Percentiles rank a stretch among this genome's conserved stretches.
Evolutionary conservation across 2,329 filamentous ascomycete genomes (phyloP).

Genomic region (Pseudogymnoascus sp.): DNA sequence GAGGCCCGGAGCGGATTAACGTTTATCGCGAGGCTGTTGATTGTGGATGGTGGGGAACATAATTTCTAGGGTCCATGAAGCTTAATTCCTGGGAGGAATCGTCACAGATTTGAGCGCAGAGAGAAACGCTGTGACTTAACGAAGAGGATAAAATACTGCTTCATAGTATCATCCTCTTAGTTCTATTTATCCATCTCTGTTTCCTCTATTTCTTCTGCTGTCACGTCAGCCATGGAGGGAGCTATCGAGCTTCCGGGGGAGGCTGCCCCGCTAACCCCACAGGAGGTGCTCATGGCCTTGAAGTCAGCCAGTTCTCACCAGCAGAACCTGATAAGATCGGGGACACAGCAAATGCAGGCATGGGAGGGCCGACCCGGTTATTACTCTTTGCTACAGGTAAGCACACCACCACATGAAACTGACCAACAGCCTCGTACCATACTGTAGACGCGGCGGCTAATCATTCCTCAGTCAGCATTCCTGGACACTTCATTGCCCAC

Average conservation of each 20-base stretch:
- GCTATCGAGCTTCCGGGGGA: constrained; percentile 74
- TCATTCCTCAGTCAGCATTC: constrained; percentile 57
- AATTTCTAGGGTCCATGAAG: constrained; percentile 3
- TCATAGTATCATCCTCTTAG: neutral
- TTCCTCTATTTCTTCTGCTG: neutral
- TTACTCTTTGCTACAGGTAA: constrained; percentile 61
- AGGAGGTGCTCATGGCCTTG: constrained; percentile 57
- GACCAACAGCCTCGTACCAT: neutral
- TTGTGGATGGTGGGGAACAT: constrained; percentile 6
- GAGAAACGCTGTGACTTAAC: neutral
- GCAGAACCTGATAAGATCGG: constrained; percentile 55
- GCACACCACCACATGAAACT: constrained; percentile 8
- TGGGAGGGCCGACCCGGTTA: constrained; percentile 64
- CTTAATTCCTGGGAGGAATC: neutral
- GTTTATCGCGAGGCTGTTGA: constrained; percentile 2
- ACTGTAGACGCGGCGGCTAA: constrained; percentile 7
- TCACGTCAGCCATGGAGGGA: constrained; percentile 50
- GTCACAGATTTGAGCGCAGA: neutral
- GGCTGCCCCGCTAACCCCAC: constrained; percentile 59
- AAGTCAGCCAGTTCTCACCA: constrained; percentile 55
- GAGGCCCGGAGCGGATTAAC: constrained; percentile 1
- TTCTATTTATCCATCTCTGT: neutral
- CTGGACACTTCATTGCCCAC: constrained; percentile 68
- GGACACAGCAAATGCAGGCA: constrained; percentile 58
- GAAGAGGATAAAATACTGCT: neutral